Evolutionary conservation across 441 rosid genomes (phyloP), one percentile per base, ranked within the genome.

Genomic region (Eutrema salsugineum): DNA sequence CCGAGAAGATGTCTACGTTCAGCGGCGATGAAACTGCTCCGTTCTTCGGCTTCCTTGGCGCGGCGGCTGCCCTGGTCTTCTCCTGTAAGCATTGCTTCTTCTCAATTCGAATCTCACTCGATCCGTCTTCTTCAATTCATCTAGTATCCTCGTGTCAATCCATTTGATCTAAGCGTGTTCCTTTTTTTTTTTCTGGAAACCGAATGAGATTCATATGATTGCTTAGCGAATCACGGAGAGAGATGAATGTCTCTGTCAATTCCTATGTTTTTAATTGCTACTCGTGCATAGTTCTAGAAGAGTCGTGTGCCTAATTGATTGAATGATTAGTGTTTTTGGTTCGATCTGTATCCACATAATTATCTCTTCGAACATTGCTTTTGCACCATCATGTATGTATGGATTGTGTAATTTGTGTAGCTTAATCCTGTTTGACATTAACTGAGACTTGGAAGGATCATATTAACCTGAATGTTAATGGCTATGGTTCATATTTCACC

Each of bases 1-100:
- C 61, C 33, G 56, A 50, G 12, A 54, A 28, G 61, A 82, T 82
- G 83, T 63, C 83, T 33, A 28, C 82, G 9, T 85, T 85, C 75
- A 85, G 89, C 81, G 87, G 89, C 71, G 87, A 85, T 76, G 89
- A 85, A 75, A 85, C 87, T 49, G 87, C 89, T 15, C 89, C 87
- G 11, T 83, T 83, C 78, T 83, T 85, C 70, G 85, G 85, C 51
- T 83, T 82, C 78, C 85, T 82, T 8, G 82, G 86, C 55, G 83
- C 86, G 0, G 84, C 87, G 0, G 83, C 89, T 8, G 89, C 86
- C 1, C 89, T 85, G 68, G 87, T 83, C 66, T 85, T 85, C 83
- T 83, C 89, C 57, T 85, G 89, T 85, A 82, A 78, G 11, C 71
- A 24, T 53, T 55, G 35, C 74, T 27, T 30, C 43, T 42, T 75